Percentiles rank a stretch among this genome's conserved stretches.
Conservation (phyloP, 495 filamentous ascomycete genomes). For the Talaromyces stipitatus region DNA sequence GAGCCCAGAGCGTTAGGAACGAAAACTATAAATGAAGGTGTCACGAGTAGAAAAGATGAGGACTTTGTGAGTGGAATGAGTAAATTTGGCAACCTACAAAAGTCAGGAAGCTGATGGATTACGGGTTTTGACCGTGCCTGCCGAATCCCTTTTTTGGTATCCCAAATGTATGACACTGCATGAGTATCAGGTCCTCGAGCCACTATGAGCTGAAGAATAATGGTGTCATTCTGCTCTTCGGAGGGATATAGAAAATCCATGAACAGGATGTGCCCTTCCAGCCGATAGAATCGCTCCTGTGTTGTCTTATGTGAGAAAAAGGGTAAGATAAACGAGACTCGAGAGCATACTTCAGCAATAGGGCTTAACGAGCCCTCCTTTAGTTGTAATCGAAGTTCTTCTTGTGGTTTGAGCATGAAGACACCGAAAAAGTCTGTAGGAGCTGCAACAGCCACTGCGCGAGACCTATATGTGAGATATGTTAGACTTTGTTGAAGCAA, state of each 20-base stretch:
- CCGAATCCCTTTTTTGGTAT: slow-evolving; percentile 30
- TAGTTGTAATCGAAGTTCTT: slow-evolving; percentile 29
- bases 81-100: slow-evolving; percentile 56
- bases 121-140: slow-evolving; percentile 30
- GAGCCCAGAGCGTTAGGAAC: background rate
- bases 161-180: slow-evolving; percentile 73
- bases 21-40: slow-evolving; percentile 42
- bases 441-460: slow-evolving; percentile 59
- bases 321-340: background rate
- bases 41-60: slow-evolving; percentile 58
- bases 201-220: slow-evolving; percentile 70
- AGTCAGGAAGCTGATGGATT: slow-evolving; percentile 45
- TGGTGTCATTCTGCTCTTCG: slow-evolving; percentile 47
- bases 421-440: slow-evolving; percentile 51
- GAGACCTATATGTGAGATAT: slow-evolving; percentile 37
- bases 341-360: slow-evolving; percentile 28
- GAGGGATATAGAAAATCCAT: slow-evolving; percentile 81
- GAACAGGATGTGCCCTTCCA: slow-evolving; percentile 70
- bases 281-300: slow-evolving; percentile 47
- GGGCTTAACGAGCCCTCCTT: slow-evolving; percentile 23
- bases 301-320: background rate
- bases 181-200: slow-evolving; percentile 51
- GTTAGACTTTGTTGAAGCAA: background rate
- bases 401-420: slow-evolving; percentile 31
- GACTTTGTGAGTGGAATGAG: slow-evolving; percentile 60